Conservation (phyloP, 208 protist genomes). For the Trypanosoma avium region DNA sequence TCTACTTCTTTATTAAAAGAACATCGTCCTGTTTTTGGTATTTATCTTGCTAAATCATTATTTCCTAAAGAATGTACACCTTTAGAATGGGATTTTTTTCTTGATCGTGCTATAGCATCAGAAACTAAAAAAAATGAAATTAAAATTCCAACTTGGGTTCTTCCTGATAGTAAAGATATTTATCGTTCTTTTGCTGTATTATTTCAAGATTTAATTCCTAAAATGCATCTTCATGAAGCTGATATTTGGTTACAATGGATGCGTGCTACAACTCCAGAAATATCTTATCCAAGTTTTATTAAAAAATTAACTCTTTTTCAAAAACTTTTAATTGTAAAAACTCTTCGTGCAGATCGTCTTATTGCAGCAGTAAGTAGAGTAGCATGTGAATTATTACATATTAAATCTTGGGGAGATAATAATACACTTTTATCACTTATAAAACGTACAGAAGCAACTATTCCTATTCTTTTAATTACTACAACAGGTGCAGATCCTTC, state of each 20-base stretch:
- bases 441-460: slow-evolving; percentile 47
- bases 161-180: slow-evolving; percentile 77
- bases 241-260: slow-evolving; percentile 94
- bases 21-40: slow-evolving; percentile 94
- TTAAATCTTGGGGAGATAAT: slow-evolving; percentile 75
- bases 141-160: slow-evolving; percentile 85
- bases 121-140: slow-evolving; percentile 68
- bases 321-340: slow-evolving; percentile 94
- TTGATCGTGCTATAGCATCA: slow-evolving; percentile 54
- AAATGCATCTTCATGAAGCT: slow-evolving; percentile 82
- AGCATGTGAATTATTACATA: slow-evolving; percentile 74
- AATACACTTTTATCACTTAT: slow-evolving; percentile 55
- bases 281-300: slow-evolving; percentile 80
- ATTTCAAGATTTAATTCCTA: slow-evolving; percentile 70
- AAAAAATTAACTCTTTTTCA: slow-evolving; percentile 94
- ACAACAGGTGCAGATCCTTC: slow-evolving; percentile 95
- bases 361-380: slow-evolving; percentile 90
- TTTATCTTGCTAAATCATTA: slow-evolving; percentile 93
- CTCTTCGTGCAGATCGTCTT: slow-evolving; percentile 95
- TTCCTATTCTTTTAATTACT: slow-evolving; percentile 94
- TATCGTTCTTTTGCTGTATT: slow-evolving; percentile 76
- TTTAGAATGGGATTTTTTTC: slow-evolving; percentile 95
- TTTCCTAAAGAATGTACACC: slow-evolving; percentile 52
- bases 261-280: slow-evolving; percentile 82
- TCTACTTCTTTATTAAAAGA: slow-evolving; percentile 94